Base-by-base conservation (phyloP, 2,329 filamentous ascomycete genomes). In the Coniochaeta ligniaria region DNA sequence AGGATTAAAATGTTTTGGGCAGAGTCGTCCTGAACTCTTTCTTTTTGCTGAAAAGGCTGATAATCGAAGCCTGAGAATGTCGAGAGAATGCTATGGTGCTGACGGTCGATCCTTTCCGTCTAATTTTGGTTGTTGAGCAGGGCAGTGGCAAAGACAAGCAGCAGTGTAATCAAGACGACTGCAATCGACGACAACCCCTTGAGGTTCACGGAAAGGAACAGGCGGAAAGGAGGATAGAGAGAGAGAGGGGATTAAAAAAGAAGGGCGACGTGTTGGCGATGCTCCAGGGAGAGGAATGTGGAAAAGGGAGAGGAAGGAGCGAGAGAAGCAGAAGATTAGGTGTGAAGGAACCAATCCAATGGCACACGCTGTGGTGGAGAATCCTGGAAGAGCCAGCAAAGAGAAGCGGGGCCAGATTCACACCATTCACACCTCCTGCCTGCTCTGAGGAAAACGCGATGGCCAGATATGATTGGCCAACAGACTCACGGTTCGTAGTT, bases 201-300 rank as follows among this genome's bases (percentile, higher is more conserved):
- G 67, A 67, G 67, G 67, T 52, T 52, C 47, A 52, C 47, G 24
- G 47, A 31, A 52, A 28, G 26, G 47, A 52, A 52, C 22, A 71
- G 69, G 69, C 69, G 67, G 67, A 70, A 70, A 67, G 68, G 66
- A 64, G 65, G 65, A 62, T 65, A 64, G 65, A 70, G 64, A 68
- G 38, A 41, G 61, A 65, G 63, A 64, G 63, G 67, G 66, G 67
- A 68, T 68, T 61, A 64, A 68, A 69, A 65, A 67, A 68, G 61
- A 67, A 64, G 62, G 63, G 64, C 60, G 60, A 63, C 60, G 60
- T 64, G 63, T 61, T 63, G 61, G 61, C 63, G 65, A 67, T 59
- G 62, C 26, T 57, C 56, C 57, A 72, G 68, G 70, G 67, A 71
- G 69, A 69, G 67, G 66, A 67, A 64, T n/a, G 52, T 24, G 54